These are phyloP conservation scores for Cyberlindnera suaveolens DNA, from an alignment of 805 yeast genomes.

Conservation along the genomic window DNA sequence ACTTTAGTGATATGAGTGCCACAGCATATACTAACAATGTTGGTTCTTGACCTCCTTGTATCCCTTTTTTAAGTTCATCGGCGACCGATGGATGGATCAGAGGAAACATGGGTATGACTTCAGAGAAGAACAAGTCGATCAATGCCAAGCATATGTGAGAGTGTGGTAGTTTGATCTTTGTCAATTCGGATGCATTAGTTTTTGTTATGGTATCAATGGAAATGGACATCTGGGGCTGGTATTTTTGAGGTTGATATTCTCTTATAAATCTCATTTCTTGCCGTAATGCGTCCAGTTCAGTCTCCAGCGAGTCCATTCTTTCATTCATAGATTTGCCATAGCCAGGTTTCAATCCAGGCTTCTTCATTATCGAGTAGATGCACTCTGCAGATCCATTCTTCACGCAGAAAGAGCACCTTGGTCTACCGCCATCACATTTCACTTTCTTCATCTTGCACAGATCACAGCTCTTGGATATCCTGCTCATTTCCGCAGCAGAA, in stretches of 20 bases:
- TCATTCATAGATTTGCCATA: conserved; percentile 20
- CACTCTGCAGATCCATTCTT: conserved; percentile 11
- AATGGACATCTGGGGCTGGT: too few species aligned
- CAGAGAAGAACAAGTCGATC: conserved; percentile 16
- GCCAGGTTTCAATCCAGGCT: conserved; percentile 21
- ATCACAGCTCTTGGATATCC: conserved; percentile 19
- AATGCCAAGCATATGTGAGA: conserved; percentile 1
- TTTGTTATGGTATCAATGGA: too few species aligned
- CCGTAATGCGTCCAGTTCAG: conserved; percentile 7
- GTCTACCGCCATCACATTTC: conserved; percentile 19
- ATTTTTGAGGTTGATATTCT: too few species aligned
- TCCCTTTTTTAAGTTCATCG: conserved; percentile 5
- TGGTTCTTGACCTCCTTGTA: conserved; percentile 12
- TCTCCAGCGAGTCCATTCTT: conserved; percentile 15
- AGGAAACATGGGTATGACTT: conserved; percentile 18
- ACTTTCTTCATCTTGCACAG: conserved; percentile 18
- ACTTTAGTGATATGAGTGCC: conserved; percentile 17
- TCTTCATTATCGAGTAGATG: conserved; percentile 15
- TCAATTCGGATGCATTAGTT: too few species aligned
- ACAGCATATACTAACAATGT: conserved; percentile 15
- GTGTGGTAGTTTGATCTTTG: too few species aligned
- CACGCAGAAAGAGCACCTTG: conserved; percentile 14
- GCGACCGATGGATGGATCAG: conserved; percentile 17
- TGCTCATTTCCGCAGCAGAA: conserved; percentile 1
- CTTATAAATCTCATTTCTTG: not conserved